These are phyloP conservation scores for Biscogniauxia marginata DNA, from an alignment of 2,329 filamentous ascomycete genomes.

Conservation along the genomic window DNA sequence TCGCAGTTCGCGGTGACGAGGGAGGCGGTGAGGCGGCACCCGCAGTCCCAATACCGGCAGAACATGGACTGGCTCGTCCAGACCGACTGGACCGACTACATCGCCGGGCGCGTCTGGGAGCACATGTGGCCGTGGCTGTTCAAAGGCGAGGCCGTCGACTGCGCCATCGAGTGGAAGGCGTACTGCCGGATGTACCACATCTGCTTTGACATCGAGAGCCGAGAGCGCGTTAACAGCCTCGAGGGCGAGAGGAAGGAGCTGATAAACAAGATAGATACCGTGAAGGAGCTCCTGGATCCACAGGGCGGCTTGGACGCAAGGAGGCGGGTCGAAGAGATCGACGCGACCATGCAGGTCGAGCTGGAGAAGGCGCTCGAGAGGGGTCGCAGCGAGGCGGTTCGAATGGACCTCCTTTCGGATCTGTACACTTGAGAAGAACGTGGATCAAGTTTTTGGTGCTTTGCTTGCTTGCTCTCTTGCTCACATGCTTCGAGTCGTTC, in stretches of 20 bases:
- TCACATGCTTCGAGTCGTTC: background rate
- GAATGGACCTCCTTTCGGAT: constrained; percentile 14
- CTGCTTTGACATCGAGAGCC: constrained; percentile 28
- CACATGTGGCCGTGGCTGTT: constrained; percentile 36
- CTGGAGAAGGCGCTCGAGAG: constrained; percentile 15
- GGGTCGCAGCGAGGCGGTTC: constrained; percentile 14
- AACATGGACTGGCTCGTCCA: constrained; percentile 32
- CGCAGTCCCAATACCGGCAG: constrained; percentile 28
- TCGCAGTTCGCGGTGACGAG: constrained; percentile 36
- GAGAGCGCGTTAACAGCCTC: constrained; percentile 14
- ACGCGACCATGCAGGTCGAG: constrained; percentile 16
- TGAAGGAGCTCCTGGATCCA: constrained; percentile 18
- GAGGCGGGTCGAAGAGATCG: constrained; percentile 23
- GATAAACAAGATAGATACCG: constrained; percentile 16
- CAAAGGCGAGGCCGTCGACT: constrained; percentile 38
- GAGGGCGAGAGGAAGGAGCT: constrained; percentile 22
- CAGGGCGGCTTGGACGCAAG: constrained; percentile 17
- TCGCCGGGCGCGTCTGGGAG: constrained; percentile 36
- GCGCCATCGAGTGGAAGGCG: constrained; percentile 39
- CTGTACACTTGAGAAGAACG: constrained; percentile 6
- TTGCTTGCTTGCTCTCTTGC: background rate
- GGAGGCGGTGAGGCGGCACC: constrained; percentile 30
- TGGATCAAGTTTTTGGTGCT: background rate
- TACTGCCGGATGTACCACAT: constrained; percentile 36
- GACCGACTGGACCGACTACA: constrained; percentile 29